Evolutionary conservation across 192 early-diverging fungal species (phyloP).

Genomic region (Backusella morwellensis): DNA sequence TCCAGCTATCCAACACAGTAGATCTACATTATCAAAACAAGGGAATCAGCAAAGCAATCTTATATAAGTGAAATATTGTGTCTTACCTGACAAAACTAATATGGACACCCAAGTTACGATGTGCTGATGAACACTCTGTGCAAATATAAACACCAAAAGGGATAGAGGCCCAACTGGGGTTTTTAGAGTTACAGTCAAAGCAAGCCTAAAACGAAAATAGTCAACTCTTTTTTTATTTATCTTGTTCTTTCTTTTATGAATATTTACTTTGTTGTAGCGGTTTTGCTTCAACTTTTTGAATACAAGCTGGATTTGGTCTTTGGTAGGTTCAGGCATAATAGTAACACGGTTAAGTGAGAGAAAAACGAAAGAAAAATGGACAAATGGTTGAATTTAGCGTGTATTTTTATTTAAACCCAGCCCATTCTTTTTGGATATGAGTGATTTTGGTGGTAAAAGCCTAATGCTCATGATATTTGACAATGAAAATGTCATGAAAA

Average conservation of each 20-base stretch:
- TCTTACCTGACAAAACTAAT: slow-evolving; percentile 93
- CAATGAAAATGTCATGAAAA: too few species aligned
- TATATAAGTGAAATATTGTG: background rate
- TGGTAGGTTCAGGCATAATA: slow-evolving; percentile 46
- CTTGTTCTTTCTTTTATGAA: too few species aligned
- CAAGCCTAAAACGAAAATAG: slow-evolving; percentile 41
- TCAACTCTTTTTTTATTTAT: background rate
- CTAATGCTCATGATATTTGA: too few species aligned
- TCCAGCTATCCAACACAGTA: slow-evolving; percentile 88
- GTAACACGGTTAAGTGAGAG: background rate
- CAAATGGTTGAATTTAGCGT: background rate
- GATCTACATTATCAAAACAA: slow-evolving; percentile 53
- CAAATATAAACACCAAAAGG: slow-evolving; percentile 95
- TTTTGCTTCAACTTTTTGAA: slow-evolving; percentile 66
- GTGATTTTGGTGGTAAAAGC: too few species aligned
- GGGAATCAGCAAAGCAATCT: background rate
- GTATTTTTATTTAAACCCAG: background rate
- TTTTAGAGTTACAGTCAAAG: slow-evolving; percentile 94
- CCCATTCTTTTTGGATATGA: background rate
- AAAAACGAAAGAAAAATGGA: background rate
- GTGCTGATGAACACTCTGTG: slow-evolving; percentile 93
- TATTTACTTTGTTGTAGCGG: slow-evolving; percentile 61
- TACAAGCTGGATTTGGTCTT: slow-evolving; percentile 57
- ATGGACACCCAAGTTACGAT: slow-evolving; percentile 96
- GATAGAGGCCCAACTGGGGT: slow-evolving; percentile 92